Base-by-base conservation (phyloP, 306 rosid species). In the Glycine latifolia region DNA sequence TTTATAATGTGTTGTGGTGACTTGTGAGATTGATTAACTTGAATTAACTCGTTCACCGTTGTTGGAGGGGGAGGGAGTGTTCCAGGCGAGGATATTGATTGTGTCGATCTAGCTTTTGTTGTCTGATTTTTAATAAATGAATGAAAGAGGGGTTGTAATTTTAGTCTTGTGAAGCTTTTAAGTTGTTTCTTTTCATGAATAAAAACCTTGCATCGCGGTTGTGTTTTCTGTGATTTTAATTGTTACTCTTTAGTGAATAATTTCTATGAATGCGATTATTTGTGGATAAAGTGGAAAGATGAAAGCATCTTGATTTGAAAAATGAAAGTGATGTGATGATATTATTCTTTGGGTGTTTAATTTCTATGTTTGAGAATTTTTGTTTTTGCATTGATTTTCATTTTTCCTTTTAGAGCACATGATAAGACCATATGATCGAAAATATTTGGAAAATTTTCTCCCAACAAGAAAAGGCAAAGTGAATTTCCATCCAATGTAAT, bases 31-130 rank as follows among this genome's bases (percentile, higher is more conserved):
- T 26, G 67, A 62, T 81, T 56, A 81, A 63, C 67, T 48, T 49
- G 31, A 66, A 55, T 47, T 52, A 71, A 81, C 71, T 44, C 41
- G 52, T 55, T 62, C 17, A 66, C 59, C 79, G 59, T 81, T 74
- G 80, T 65, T 43, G 47, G 47, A 43, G 47, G 47, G 47, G 47
- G 47, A 15, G 12, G n/a, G 53, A 15, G 63, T 67, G 76, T 60
- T 63, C 55, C 47, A 53, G 43, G 15, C 12, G 17, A 26, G 77
- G 67, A 49, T 46, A 55, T 53, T 78, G 39, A 33, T 41, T 48
- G 11, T 17, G 44, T 63, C 2, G 31, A 26, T 26, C 10, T 46
- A 2, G 17, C 58, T 71, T 73, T 62, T 62, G 53, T 26, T 78
- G 74, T 31, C 58, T 71, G 5, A 15, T 66, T 37, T 35, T 73